Base-by-base conservation (phyloP, 495 filamentous ascomycete genomes). In the Jackrogersella multiformis region DNA sequence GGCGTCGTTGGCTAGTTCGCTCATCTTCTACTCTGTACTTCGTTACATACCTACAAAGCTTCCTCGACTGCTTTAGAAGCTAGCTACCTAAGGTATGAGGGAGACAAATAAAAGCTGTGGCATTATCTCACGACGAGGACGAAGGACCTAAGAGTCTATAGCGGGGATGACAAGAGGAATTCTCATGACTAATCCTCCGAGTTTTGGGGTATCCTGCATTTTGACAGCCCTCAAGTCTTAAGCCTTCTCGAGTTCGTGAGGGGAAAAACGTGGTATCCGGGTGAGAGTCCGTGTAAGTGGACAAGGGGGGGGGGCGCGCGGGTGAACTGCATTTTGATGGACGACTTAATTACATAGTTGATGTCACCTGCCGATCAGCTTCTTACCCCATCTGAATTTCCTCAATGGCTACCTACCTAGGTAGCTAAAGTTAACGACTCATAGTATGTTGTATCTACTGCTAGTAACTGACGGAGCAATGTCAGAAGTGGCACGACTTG, bases 251-350 rank as follows among this genome's bases (percentile, higher is more conserved):
- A 62, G 56, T 51, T 34, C 53, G 57, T 70, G 67, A 66, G 67
- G 61, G 67, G 61, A 57, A 70, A 68, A 69, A 65, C 56, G 67
- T 70, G 53, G 67, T 70, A 70, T 61, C 53, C 56, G 67, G 67
- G 67, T 49, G 56, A 66, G 66, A 58, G 67, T 45, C 61, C 57
- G 61, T 58, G 38, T 66, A 48, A 45, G 57, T 57, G 51, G 56
- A 44, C 41, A 54, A 42, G 60, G 66, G 55, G 30, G n/a, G 26
- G 26, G 4, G 26, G 26, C 7, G 26, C 4, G 16, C 28, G 36
- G 39, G 35, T 38, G 44, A 69, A 61, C 44, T 69, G 28, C 51
- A 61, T 61, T 39, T 30, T 45, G 49, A 24, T 61, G 42, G 35
- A 65, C 35, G 16, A 53, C 56, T 56, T 46, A 48, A 38, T 26